phyloP scores from a whole-genome alignment of 768 basidiomycete genomes.

The Dioszegia aurantiaca region DNA sequence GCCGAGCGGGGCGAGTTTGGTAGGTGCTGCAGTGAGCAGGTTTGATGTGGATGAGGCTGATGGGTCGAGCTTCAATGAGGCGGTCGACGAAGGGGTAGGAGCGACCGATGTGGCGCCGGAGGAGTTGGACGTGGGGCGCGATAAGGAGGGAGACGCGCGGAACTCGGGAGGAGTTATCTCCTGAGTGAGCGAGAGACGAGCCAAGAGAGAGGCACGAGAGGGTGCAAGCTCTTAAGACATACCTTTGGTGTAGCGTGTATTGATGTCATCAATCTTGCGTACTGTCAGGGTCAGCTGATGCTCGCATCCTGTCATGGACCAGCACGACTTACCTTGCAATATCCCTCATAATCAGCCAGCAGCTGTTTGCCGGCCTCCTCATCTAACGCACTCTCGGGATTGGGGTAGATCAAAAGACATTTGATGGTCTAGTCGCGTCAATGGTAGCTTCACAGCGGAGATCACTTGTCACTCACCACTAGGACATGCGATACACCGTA shows the following conservation, averaged over 20 bases:
- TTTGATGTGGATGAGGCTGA: constrained; percentile 2
- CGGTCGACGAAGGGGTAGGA: constrained; percentile 2
- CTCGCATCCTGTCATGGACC: neutral
- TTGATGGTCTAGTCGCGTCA: constrained; percentile 64
- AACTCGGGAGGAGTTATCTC: constrained; percentile 23
- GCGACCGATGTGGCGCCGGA: too few species aligned
- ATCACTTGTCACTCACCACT: too few species aligned
- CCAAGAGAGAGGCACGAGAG: neutral
- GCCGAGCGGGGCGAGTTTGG: constrained; percentile 32
- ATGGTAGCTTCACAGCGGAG: too few species aligned
- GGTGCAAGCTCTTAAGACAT: too few species aligned
- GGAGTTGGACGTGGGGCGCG: constrained; percentile 11
- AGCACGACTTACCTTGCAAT: constrained; percentile 57
- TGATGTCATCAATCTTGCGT: constrained; percentile 81
- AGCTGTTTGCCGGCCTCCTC: constrained; percentile 92
- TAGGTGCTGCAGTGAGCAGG: constrained; percentile 1
- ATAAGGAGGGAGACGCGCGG: constrained; percentile 12
- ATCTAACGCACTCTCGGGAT: constrained; percentile 92
- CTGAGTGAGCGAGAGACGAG: constrained; percentile 2
- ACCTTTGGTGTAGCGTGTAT: constrained; percentile 84
- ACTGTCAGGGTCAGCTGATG: constrained; percentile 50
- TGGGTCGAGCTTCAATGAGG: constrained; percentile 10
- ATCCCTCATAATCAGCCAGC: constrained; percentile 79
- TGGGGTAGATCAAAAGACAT: constrained; percentile 92
- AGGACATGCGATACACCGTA: constrained; percentile 90